These are phyloP conservation scores for Lupinus albus DNA, from an alignment of 306 rosid genomes.

Conservation along the genomic window DNA sequence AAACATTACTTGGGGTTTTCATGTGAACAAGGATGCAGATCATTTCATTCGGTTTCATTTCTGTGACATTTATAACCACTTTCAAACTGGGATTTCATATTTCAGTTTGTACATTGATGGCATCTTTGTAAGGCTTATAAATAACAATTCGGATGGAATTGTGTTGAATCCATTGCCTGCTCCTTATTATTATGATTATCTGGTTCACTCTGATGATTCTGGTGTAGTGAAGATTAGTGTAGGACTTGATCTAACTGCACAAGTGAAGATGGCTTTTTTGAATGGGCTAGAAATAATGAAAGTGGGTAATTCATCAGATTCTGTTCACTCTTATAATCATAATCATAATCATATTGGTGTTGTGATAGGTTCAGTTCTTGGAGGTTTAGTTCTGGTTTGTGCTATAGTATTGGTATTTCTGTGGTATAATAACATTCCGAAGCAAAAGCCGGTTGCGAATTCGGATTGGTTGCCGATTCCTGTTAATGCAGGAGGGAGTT, in stretches of 20 bases:
- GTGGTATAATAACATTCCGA: conserved; percentile 38
- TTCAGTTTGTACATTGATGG: conserved; percentile 34
- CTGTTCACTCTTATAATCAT: background rate
- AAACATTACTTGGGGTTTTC: conserved; percentile 45
- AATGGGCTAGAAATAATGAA: conserved; percentile 28
- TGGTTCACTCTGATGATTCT: conserved; percentile 50
- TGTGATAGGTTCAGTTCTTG: conserved; percentile 36
- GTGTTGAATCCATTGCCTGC: fast-evolving
- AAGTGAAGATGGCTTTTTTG: background rate
- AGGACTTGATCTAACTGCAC: conserved; percentile 32
- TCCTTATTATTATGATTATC: conserved; percentile 45
- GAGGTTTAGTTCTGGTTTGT: conserved; percentile 32
- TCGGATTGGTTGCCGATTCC: conserved; percentile 35
- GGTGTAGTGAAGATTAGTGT: too few relatives aligned
- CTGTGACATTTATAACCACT: conserved; percentile 2
- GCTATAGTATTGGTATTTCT: background rate
- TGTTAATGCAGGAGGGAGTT: conserved; percentile 35
- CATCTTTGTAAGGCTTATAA: background rate
- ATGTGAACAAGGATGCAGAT: conserved; percentile 29
- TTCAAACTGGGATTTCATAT: fast-evolving
- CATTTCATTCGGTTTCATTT: conserved; percentile 49
- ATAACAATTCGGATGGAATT: fast-evolving
- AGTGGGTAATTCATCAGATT: background rate
- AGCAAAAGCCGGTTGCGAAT: conserved; percentile 18
- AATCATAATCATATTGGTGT: background rate